These are phyloP conservation scores for Diplogelasinospora grovesii DNA, from an alignment of 495 filamentous ascomycete species.

Conservation along the genomic window DNA sequence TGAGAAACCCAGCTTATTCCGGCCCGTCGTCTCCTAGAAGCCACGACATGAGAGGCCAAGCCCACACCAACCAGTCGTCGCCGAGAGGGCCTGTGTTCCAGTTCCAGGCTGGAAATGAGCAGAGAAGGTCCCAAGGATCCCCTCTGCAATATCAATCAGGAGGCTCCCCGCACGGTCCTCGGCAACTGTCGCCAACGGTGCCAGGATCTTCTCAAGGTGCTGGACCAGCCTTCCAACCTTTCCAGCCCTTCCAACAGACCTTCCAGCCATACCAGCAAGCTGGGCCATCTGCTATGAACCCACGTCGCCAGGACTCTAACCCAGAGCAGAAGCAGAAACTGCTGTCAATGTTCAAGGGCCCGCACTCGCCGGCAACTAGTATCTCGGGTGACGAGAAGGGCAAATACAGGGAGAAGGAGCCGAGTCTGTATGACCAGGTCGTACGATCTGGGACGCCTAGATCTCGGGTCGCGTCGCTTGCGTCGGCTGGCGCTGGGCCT, in stretches of 20 bases:
- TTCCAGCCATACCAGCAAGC: conserved; percentile 12
- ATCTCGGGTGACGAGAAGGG: conserved; percentile 41
- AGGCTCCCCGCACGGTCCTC: conserved; percentile 16
- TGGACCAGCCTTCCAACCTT: too few species aligned
- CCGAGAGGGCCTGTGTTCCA: too few species aligned
- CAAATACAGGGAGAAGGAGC: conserved; percentile 31
- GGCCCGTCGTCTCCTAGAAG: conserved; percentile 16
- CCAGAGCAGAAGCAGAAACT: conserved; percentile 60
- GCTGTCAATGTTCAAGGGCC: conserved; percentile 61
- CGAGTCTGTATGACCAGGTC: conserved; percentile 27
- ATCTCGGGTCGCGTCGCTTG: conserved; percentile 35
- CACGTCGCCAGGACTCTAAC: conserved; percentile 28
- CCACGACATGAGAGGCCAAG: too few species aligned
- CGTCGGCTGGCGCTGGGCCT: conserved; percentile 17
- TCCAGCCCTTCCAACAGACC: too few species aligned
- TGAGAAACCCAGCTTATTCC: conserved; percentile 7
- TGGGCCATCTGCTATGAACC: conserved; percentile 5
- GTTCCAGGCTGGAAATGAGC: conserved; percentile 12
- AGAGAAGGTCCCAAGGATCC: conserved; percentile 15
- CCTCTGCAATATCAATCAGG: conserved; percentile 13
- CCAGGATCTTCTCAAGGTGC: too few species aligned
- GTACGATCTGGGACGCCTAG: conserved; percentile 31
- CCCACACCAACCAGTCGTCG: too few species aligned
- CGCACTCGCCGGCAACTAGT: conserved; percentile 27
- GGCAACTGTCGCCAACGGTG: too few species aligned